Evolutionary conservation across 1,284 basidiomycete genomes (phyloP).

Genomic region (Fistulinella cinereoalba): DNA sequence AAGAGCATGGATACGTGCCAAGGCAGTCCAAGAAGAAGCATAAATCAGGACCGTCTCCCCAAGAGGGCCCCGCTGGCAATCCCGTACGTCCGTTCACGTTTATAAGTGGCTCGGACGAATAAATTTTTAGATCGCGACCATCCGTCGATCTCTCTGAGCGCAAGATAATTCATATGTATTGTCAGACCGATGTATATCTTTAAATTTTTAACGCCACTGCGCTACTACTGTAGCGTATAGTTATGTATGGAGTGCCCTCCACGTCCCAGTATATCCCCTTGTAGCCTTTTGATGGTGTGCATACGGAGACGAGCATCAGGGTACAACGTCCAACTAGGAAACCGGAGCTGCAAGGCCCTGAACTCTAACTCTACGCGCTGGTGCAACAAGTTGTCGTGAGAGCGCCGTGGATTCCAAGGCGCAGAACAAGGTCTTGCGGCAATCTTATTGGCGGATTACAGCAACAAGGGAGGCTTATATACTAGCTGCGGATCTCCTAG

Average conservation of each 20-base stretch:
- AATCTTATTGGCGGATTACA: too few species aligned
- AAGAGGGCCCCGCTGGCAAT: constrained; percentile 24
- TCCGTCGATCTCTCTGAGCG: constrained; percentile 5
- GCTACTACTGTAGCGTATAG: constrained; percentile 13
- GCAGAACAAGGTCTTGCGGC: too few species aligned
- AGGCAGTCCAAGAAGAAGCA: constrained; percentile 46
- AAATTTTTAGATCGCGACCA: constrained; percentile 11
- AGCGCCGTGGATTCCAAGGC: constrained; percentile 1
- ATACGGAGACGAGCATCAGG: too few species aligned
- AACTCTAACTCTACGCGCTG: too few species aligned
- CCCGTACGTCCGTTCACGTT: constrained; percentile 38
- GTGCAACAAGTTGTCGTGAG: constrained; percentile 14
- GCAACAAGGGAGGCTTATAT: too few species aligned
- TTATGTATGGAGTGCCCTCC: constrained; percentile 17
- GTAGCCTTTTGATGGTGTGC: constrained; percentile 20
- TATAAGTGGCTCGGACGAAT: constrained; percentile 27
- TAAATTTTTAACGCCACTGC: constrained; percentile 18
- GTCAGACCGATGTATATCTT: constrained; percentile 25
- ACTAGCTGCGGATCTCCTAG: too few species aligned
- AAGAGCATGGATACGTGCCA: constrained; percentile 51
- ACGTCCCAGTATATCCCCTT: constrained; percentile 17
- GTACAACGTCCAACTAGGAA: too few species aligned
- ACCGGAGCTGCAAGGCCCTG: too few species aligned
- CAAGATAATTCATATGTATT: constrained; percentile 26
- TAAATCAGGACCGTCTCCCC: constrained; percentile 28